Conservation (phyloP, 176 grass and related monocot genomes). For the Aegilops tauschii region DNA sequence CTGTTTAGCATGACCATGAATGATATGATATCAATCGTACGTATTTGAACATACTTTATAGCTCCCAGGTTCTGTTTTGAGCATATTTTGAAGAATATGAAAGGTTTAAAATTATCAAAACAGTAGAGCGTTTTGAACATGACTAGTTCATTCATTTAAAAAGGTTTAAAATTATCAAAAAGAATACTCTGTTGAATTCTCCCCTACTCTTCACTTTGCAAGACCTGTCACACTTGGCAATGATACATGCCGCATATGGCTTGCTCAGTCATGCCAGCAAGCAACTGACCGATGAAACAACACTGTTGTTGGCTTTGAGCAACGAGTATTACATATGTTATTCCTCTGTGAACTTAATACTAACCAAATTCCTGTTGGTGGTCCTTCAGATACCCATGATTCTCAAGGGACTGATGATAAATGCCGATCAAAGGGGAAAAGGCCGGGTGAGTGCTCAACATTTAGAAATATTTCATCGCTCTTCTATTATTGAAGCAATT, state of each 20-base stretch:
- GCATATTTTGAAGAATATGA: neutral
- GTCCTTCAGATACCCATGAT: constrained; percentile 42
- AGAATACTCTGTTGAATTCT: neutral
- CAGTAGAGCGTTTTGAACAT: too few relatives aligned
- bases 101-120: neutral
- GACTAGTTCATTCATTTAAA: neutral
- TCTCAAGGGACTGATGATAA: neutral
- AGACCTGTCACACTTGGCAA: neutral
- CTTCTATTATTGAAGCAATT: neutral
- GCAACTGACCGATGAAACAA: neutral
- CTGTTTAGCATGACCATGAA: constrained; percentile 10
- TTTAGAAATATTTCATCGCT: neutral
- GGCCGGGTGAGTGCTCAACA: constrained; percentile 41
- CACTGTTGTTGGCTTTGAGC: neutral
- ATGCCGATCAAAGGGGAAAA: constrained; percentile 29
- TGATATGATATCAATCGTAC: neutral
- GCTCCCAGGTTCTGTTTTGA: neutral
- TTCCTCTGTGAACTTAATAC: neutral
- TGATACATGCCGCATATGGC: neutral
- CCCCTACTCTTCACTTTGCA: neutral
- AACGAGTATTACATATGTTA: neutral
- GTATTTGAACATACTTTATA: neutral
- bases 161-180: neutral
- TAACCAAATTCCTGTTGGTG: constrained; percentile 2
- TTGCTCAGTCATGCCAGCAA: neutral